Percentiles rank a stretch among this genome's conserved stretches.
Conservation (phyloP, 1,139 yeast species). For the Geotrichum aggregatum region DNA sequence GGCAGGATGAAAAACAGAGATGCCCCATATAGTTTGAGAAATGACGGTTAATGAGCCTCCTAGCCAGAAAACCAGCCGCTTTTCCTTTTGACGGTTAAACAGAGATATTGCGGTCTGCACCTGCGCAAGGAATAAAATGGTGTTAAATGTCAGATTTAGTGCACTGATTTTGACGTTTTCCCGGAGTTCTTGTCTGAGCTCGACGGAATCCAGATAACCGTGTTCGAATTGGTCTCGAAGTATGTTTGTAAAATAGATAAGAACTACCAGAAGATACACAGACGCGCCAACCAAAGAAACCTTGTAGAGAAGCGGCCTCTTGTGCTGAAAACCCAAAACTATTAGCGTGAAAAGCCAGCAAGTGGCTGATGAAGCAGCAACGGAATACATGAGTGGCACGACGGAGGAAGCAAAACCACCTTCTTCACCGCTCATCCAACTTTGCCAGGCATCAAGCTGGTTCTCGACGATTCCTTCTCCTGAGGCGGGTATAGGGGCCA, state of each 20-base stretch:
- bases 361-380: slow-evolving; percentile 62
- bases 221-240: slow-evolving; percentile 46
- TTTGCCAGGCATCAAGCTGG: slow-evolving; percentile 22
- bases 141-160: slow-evolving; percentile 57
- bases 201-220: slow-evolving; percentile 54
- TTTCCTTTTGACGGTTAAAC: slow-evolving; percentile 67
- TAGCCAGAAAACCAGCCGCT: slow-evolving; percentile 56
- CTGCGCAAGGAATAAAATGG: slow-evolving; percentile 64
- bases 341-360: slow-evolving; percentile 61
- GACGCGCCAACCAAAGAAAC: slow-evolving; percentile 26
- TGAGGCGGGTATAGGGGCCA: slow-evolving; percentile 6
- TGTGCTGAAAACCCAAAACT: slow-evolving; percentile 46
- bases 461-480: slow-evolving; percentile 13
- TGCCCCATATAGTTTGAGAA: slow-evolving; percentile 67
- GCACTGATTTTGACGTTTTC: slow-evolving; percentile 45
- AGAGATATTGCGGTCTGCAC: slow-evolving; percentile 72
- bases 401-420: slow-evolving; percentile 14
- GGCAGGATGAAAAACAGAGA: slow-evolving; percentile 50
- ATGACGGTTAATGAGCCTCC: slow-evolving; percentile 57
- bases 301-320: slow-evolving; percentile 43
- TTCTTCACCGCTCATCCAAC: slow-evolving; percentile 24
- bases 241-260: slow-evolving; percentile 48
- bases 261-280: slow-evolving; percentile 46
- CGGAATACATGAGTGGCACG: slow-evolving; percentile 51
- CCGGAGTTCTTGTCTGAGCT: slow-evolving; percentile 47